phyloP scores from a whole-genome alignment of 352 stramenopile species.

The Pythium coloratum region DNA sequence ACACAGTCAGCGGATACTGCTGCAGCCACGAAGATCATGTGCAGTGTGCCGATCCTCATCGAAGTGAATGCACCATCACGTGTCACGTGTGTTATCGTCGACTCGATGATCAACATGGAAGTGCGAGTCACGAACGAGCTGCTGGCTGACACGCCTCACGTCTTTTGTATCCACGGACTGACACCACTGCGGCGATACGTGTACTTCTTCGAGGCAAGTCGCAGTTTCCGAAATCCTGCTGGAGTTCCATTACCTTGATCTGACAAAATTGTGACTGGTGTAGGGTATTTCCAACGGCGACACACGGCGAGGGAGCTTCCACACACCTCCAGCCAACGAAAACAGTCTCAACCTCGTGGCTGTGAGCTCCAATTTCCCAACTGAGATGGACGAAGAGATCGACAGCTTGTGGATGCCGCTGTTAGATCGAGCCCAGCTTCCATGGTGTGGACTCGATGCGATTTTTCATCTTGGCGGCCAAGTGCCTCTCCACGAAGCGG shows the following conservation, averaged over 20 bases:
- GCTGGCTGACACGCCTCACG: slow-evolving; percentile 31
- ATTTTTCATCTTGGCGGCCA: slow-evolving; percentile 73
- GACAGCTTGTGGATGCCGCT: slow-evolving; percentile 66
- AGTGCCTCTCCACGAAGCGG: slow-evolving; percentile 70
- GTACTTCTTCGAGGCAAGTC: slow-evolving; percentile 60
- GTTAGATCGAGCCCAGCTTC: slow-evolving; percentile 41
- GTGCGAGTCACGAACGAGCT: slow-evolving; percentile 38
- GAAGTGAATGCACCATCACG: slow-evolving; percentile 56
- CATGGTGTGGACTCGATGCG: slow-evolving; percentile 74
- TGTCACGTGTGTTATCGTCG: slow-evolving; percentile 59
- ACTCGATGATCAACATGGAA: slow-evolving; percentile 62
- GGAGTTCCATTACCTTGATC: background rate
- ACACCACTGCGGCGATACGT: slow-evolving; percentile 59
- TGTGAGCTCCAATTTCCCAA: slow-evolving; percentile 70
- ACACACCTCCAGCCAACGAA: slow-evolving; percentile 39
- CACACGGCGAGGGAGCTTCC: slow-evolving; percentile 52
- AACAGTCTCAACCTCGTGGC: slow-evolving; percentile 49
- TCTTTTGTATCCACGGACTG: slow-evolving; percentile 53
- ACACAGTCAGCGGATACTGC: too few relatives aligned
- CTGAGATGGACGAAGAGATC: slow-evolving; percentile 51
- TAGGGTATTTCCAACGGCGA: slow-evolving; percentile 63
- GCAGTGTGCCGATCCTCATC: slow-evolving; percentile 57
- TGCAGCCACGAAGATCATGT: background rate
- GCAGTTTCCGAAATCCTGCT: background rate
- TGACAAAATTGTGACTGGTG: background rate